These are phyloP conservation scores for Candida tallmaniae DNA, from an alignment of 805 yeast species.

Conservation along the genomic window DNA sequence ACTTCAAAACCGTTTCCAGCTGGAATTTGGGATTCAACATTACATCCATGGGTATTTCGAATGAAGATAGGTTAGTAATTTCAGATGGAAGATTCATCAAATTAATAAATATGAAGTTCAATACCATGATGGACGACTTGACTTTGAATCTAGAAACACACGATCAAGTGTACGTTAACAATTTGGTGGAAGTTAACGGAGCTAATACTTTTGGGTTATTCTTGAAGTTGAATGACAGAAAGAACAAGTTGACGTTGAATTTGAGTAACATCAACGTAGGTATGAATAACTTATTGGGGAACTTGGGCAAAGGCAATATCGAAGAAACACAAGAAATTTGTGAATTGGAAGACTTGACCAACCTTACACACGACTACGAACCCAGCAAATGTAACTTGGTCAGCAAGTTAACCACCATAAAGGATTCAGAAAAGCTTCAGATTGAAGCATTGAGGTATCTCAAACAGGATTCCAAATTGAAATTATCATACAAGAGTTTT, in stretches of 20 bases:
- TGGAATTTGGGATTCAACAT: constrained; percentile 6
- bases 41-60: constrained; percentile 33
- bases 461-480: constrained; percentile 2
- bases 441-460: constrained; percentile 8
- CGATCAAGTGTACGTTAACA: constrained; percentile 13
- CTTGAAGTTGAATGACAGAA: constrained; percentile 36
- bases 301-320: constrained; percentile 48
- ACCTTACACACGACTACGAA: background rate
- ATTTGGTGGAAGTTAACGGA: constrained; percentile 39
- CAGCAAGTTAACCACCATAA: background rate
- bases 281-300: constrained; percentile 60
- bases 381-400: background rate
- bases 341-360: constrained; percentile 2
- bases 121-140: constrained; percentile 34
- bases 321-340: background rate
- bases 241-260: constrained; percentile 41
- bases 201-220: constrained; percentile 41
- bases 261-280: constrained; percentile 57
- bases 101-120: constrained; percentile 42
- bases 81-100: constrained; percentile 36
- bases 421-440: constrained; percentile 7
- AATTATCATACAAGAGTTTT: constrained; percentile 36
- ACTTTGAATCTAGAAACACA: too few species aligned
- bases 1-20: constrained; percentile 4
- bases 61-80: constrained; percentile 44